phyloP scores from a whole-genome alignment of 1,284 basidiomycete species.

The Ganoderma boninense region DNA sequence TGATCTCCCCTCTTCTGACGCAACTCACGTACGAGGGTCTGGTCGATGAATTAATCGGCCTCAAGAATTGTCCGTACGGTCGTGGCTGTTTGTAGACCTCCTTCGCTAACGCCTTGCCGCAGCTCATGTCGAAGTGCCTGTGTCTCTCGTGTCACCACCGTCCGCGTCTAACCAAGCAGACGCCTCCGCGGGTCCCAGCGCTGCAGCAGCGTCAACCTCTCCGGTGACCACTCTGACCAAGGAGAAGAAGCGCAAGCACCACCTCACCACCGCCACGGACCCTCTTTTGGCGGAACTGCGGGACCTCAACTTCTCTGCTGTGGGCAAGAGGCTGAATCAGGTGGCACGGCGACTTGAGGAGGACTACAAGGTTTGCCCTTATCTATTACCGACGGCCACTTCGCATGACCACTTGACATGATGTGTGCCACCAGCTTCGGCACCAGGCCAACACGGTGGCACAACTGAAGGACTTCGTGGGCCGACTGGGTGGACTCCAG shows the following conservation, averaged over 20 bases:
- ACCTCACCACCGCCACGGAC: slow-evolving; percentile 80
- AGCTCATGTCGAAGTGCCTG: slow-evolving; percentile 94
- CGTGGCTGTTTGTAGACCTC: not conserved
- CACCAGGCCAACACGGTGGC: slow-evolving; percentile 91
- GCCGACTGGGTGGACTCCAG: slow-evolving; percentile 91
- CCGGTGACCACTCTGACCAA: slow-evolving; percentile 53
- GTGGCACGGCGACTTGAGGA: slow-evolving; percentile 89
- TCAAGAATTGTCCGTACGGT: slow-evolving; percentile 79
- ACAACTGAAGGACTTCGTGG: slow-evolving; percentile 95
- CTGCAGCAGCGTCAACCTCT: slow-evolving; percentile 49
- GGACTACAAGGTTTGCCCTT: slow-evolving; percentile 79
- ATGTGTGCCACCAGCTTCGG: slow-evolving; percentile 55
- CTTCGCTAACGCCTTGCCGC: slow-evolving; percentile 13
- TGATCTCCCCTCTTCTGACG: slow-evolving; percentile 95
- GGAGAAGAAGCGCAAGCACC: slow-evolving; percentile 89
- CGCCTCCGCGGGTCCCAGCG: slow-evolving; percentile 53
- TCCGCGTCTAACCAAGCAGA: slow-evolving; percentile 52
- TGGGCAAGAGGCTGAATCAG: slow-evolving; percentile 85
- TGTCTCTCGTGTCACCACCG: slow-evolving; percentile 72
- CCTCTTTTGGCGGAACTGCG: slow-evolving; percentile 86
- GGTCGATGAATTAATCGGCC: slow-evolving; percentile 92
- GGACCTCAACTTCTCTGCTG: slow-evolving; percentile 94
- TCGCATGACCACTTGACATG: slow-evolving; percentile 28
- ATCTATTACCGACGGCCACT: not conserved
- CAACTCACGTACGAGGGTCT: slow-evolving; percentile 98